Conservation (phyloP, 2,329 filamentous ascomycete species). For the Zymoseptoria brevis region DNA sequence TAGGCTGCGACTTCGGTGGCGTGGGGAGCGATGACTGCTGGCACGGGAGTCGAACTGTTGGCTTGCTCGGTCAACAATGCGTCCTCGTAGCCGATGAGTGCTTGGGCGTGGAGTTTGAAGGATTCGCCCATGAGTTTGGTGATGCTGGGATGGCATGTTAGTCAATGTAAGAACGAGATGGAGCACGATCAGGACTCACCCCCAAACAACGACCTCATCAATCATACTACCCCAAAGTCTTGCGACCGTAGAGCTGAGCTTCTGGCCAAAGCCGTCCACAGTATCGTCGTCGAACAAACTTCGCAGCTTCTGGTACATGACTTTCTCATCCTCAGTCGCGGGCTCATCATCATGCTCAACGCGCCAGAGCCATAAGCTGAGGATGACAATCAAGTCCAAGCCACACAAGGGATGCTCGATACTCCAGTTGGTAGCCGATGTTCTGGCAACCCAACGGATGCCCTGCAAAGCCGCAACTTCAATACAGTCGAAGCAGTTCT, state of each 20-base stretch:
- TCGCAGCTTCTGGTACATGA: slow-evolving; percentile 89
- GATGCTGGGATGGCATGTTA: slow-evolving; percentile 52
- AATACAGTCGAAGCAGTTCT: slow-evolving; percentile 96
- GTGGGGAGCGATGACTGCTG: slow-evolving; percentile 19
- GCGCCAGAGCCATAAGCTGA: slow-evolving; percentile 96
- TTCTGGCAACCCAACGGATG: slow-evolving; percentile 95
- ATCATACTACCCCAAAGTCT: slow-evolving; percentile 96
- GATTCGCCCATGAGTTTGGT: slow-evolving; percentile 96
- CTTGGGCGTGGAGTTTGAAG: slow-evolving; percentile 93
- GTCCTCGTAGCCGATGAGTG: slow-evolving; percentile 89
- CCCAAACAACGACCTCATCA: slow-evolving; percentile 98
- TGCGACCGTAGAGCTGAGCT: slow-evolving; percentile 90
- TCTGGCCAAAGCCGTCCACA: slow-evolving; percentile 69
- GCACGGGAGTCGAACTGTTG: slow-evolving; percentile 17
- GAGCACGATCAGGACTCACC: slow-evolving; percentile 55
- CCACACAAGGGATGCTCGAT: slow-evolving; percentile 95
- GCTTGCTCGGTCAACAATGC: slow-evolving; percentile 45
- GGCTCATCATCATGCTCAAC: slow-evolving; percentile 98
- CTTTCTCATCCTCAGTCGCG: slow-evolving; percentile 71
- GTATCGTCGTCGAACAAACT: slow-evolving; percentile 86
- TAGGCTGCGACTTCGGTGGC: slow-evolving; percentile 27
- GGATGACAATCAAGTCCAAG: slow-evolving; percentile 93
- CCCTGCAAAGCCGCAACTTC: slow-evolving; percentile 91
- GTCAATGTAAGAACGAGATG: not conserved
- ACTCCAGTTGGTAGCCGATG: slow-evolving; percentile 97